Percentiles rank a stretch among this genome's conserved stretches.
These are phyloP conservation scores for Argentina anserina DNA, from an alignment of 306 rosid genomes.

Conservation along the genomic window DNA sequence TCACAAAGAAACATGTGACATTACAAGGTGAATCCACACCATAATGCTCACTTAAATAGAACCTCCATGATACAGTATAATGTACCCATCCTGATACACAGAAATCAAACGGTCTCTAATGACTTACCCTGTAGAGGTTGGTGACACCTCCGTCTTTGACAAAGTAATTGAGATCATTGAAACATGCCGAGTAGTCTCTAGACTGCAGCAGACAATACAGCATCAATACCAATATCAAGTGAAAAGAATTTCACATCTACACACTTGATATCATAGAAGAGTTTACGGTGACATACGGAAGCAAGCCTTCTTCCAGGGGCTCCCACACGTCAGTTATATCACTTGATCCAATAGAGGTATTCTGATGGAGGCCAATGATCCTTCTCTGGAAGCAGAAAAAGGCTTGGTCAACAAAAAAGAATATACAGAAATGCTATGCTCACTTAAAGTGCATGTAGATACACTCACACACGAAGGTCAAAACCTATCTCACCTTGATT, in stretches of 20 bases:
- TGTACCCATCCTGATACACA: background rate
- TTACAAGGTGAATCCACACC: no score
- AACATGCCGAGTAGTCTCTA: constrained; percentile 90
- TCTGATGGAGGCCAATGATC: constrained; percentile 78
- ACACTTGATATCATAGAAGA: background rate
- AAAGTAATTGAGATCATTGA: constrained; percentile 79
- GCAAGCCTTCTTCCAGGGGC: constrained; percentile 93
- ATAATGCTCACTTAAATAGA: no score
- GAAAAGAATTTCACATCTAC: constrained; percentile 12
- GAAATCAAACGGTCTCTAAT: background rate
- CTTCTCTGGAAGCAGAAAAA: constrained; percentile 62
- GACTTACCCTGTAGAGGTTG: constrained; percentile 72
- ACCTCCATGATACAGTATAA: background rate
- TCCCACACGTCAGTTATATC: constrained; percentile 88
- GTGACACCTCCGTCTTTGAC: constrained; percentile 60
- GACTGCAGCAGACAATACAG: constrained; percentile 41
- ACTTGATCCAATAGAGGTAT: constrained; percentile 66
- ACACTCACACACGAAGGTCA: background rate
- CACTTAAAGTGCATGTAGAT: background rate
- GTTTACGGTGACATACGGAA: constrained; percentile 54
- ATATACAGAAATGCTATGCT: background rate
- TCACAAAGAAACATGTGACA: no score
- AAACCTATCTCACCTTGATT: constrained; percentile 56
- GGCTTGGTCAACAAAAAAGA: constrained; percentile 15
- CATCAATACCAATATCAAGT: constrained; percentile 4